phyloP scores from a whole-genome alignment of 75 land plant genomes.

The Larix kaempferi region DNA sequence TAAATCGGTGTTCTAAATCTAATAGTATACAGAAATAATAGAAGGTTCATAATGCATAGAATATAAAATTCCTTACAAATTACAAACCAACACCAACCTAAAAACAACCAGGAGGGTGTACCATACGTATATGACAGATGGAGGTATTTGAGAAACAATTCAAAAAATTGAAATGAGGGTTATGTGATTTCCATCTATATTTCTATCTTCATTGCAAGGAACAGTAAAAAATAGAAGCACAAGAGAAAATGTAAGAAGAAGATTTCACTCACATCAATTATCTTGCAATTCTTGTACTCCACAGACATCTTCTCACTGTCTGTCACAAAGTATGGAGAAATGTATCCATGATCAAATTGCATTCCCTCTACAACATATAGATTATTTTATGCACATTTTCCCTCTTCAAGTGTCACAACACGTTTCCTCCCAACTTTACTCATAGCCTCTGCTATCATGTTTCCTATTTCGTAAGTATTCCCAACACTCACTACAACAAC shows the following conservation, averaged over 20 bases:
- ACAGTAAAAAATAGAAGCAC: neutral
- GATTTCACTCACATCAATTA: conserved; percentile 3
- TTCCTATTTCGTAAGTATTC: conserved; percentile 67
- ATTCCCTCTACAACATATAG: conserved; percentile 80
- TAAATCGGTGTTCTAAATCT: conserved; percentile 44
- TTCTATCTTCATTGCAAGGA: neutral
- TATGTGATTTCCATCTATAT: no score
- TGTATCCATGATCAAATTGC: conserved; percentile 93
- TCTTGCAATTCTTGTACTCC: conserved; percentile 76
- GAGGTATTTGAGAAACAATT: no score
- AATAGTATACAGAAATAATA: neutral
- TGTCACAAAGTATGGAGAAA: conserved; percentile 89
- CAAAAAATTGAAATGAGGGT: no score
- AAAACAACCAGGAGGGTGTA: conserved; percentile 47
- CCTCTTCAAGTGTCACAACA: conserved; percentile 72
- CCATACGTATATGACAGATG: no score
- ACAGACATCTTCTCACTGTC: conserved; percentile 68
- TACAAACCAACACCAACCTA: conserved; percentile 26
- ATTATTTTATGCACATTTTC: conserved; percentile 60
- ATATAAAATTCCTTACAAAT: conserved; percentile 15
- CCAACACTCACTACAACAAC: conserved; percentile 97
- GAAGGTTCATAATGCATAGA: conserved; percentile 19
- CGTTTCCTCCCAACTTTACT: conserved; percentile 75
- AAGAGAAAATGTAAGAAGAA: neutral
- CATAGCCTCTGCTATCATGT: conserved; percentile 81